phyloP scores from a whole-genome alignment of 371 early-diverging fungal species.

The Mortierella sp. region DNA sequence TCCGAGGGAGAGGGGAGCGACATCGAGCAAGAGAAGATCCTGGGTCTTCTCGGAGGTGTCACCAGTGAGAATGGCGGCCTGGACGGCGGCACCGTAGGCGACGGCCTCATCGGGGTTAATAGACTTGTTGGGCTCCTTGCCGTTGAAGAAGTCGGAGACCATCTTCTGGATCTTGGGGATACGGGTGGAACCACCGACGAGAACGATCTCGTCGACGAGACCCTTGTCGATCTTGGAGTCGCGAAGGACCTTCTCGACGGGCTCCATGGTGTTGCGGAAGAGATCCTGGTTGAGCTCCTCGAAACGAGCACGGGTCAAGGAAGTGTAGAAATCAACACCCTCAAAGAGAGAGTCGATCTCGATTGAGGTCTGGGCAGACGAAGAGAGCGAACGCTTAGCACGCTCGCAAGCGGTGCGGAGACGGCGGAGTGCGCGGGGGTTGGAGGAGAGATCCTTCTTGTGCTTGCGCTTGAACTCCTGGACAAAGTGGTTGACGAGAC shows the following conservation, averaged over 20 bases:
- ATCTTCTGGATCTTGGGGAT: constrained; percentile 99
- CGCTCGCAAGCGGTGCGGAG: constrained; percentile 97
- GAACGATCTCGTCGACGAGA: constrained; percentile 95
- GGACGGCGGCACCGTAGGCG: constrained; percentile 99
- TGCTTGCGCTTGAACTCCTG: constrained; percentile 94
- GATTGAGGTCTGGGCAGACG: constrained; percentile 90
- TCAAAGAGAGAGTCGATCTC: constrained; percentile 97
- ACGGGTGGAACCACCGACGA: constrained; percentile 99
- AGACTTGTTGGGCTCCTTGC: constrained; percentile 97
- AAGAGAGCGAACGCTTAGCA: constrained; percentile 96
- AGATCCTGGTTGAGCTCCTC: constrained; percentile 96
- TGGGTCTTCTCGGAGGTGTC: constrained; percentile 93
- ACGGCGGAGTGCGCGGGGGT: constrained; percentile 95
- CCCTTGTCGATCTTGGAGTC: constrained; percentile 96
- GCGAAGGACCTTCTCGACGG: constrained; percentile 95
- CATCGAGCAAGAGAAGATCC: constrained; percentile 88
- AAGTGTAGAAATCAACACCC: constrained; percentile 94
- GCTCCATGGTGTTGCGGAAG: constrained; percentile 95
- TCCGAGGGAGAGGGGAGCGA: constrained; percentile 92
- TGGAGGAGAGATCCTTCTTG: constrained; percentile 90
- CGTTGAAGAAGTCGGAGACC: constrained; percentile 97
- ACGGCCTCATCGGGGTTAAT: constrained; percentile 99
- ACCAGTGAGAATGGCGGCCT: constrained; percentile 95
- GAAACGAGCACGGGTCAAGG: constrained; percentile 97
- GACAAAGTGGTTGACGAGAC: constrained; percentile 90